These are phyloP conservation scores for Ogataea zsoltii DNA, from an alignment of 805 yeast species.

Conservation along the genomic window DNA sequence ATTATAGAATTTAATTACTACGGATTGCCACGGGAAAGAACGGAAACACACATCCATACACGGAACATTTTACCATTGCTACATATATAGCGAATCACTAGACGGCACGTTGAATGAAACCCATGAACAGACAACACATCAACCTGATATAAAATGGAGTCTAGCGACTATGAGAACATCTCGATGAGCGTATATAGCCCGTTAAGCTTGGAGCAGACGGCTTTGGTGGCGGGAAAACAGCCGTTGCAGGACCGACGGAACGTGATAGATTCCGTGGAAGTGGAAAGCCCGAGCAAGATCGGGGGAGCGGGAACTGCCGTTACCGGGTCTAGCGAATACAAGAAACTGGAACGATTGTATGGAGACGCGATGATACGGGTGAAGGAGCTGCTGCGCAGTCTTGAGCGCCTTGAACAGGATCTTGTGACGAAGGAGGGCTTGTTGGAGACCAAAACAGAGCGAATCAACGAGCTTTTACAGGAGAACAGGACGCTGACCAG, in stretches of 20 bases:
- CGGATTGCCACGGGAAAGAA: too few relatives aligned
- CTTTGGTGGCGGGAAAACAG: constrained; percentile 4
- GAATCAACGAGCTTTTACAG: constrained; percentile 30
- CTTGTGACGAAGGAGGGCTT: constrained; percentile 31
- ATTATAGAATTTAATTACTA: too few relatives aligned
- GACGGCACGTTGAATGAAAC: neutral
- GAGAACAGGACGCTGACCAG: constrained; percentile 27
- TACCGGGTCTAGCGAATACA: constrained; percentile 16
- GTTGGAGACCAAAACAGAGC: constrained; percentile 22
- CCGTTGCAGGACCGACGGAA: constrained; percentile 22
- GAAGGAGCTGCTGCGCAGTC: constrained; percentile 34
- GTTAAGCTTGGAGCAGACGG: constrained; percentile 5
- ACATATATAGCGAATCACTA: too few relatives aligned
- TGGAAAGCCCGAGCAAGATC: neutral
- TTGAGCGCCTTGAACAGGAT: constrained; percentile 38
- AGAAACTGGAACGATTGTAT: constrained; percentile 29
- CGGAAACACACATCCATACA: too few relatives aligned
- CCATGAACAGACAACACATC: neutral
- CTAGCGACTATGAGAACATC: constrained; percentile 24
- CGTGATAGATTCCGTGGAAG: constrained; percentile 12
- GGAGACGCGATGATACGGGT: constrained; percentile 33
- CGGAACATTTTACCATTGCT: too few relatives aligned
- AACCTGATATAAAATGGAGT: constrained; percentile 16
- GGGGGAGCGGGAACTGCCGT: neutral
- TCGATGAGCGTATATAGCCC: constrained; percentile 15